Percentiles rank a stretch among this genome's conserved stretches.
These are phyloP conservation scores for Leishmania tropica DNA, from an alignment of 208 protist species.

Conservation along the genomic window DNA sequence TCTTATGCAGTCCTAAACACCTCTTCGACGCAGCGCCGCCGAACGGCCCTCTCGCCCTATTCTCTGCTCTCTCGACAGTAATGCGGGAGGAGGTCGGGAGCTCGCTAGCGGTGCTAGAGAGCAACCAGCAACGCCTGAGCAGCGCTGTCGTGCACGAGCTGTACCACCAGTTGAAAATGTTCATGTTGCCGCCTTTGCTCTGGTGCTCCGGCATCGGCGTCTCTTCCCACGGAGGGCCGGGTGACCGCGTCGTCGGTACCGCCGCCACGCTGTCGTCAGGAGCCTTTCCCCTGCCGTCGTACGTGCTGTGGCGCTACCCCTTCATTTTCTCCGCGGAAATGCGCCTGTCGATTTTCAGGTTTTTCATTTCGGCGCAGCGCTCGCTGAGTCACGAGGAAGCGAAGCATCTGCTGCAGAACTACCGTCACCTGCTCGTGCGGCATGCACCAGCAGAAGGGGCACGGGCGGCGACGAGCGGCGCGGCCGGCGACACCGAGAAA, in stretches of 20 bases:
- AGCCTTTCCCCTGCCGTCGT: slow-evolving; percentile 43
- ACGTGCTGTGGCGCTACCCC: slow-evolving; percentile 73
- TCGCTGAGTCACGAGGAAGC: slow-evolving; percentile 32
- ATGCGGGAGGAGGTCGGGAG: slow-evolving; percentile 14
- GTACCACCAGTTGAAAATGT: slow-evolving; percentile 53
- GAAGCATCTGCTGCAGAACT: slow-evolving; percentile 17
- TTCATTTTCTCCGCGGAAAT: slow-evolving; percentile 68
- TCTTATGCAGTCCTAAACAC: slow-evolving; percentile 39
- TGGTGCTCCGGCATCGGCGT: slow-evolving; percentile 31
- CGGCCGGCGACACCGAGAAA: not conserved
- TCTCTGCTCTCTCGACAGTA: slow-evolving; percentile 15
- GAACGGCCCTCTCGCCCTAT: slow-evolving; percentile 19
- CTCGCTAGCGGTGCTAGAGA: slow-evolving; percentile 15
- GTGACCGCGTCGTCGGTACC: not conserved
- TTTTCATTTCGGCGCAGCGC: slow-evolving; percentile 59
- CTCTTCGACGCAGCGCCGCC: slow-evolving; percentile 30
- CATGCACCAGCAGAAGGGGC: not conserved
- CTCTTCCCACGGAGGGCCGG: not conserved
- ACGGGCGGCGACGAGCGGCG: not conserved
- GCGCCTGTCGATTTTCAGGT: slow-evolving; percentile 56
- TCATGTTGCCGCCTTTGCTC: slow-evolving; percentile 60
- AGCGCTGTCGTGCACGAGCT: slow-evolving; percentile 78
- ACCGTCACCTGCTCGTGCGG: slow-evolving; percentile 25
- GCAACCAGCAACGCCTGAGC: slow-evolving; percentile 55
- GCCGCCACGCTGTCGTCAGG: slow-evolving; percentile 3